Percentiles rank a stretch among this genome's conserved stretches.
phyloP scores from a whole-genome alignment of 768 basidiomycete genomes.

The Termitomyces heimii region DNA sequence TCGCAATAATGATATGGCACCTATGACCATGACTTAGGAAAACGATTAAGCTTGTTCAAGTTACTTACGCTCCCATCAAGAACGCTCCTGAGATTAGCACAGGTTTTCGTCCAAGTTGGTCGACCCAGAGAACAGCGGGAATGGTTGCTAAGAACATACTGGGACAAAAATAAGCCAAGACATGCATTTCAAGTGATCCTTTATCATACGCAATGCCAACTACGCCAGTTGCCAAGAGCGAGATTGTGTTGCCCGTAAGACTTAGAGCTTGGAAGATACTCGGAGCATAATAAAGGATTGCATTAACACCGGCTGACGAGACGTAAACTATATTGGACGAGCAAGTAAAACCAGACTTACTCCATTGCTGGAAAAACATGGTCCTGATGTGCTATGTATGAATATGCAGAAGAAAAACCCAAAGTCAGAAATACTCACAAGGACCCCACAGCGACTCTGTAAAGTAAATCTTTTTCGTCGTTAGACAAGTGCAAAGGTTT shows the following conservation, averaged over 20 bases:
- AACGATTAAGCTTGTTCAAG: slow-evolving; percentile 2
- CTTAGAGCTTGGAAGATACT: slow-evolving; percentile 60
- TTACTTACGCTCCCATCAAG: slow-evolving; percentile 56
- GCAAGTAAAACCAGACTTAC: slow-evolving; percentile 19
- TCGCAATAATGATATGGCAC: slow-evolving; percentile 66
- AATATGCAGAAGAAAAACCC: background rate
- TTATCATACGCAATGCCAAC: slow-evolving; percentile 67
- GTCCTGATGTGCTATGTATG: slow-evolving; percentile 26
- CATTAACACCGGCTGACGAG: slow-evolving; percentile 52
- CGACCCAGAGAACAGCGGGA: slow-evolving; percentile 78
- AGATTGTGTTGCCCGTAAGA: slow-evolving; percentile 53
- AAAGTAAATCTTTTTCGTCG: slow-evolving; percentile 41
- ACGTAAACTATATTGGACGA: background rate
- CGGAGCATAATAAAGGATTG: slow-evolving; percentile 73
- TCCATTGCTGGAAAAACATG: slow-evolving; percentile 86
- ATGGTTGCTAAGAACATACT: slow-evolving; percentile 76
- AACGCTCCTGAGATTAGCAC: slow-evolving; percentile 70
- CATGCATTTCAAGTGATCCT: background rate
- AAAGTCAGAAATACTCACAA: slow-evolving; percentile 26
- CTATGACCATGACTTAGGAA: slow-evolving; percentile 20
- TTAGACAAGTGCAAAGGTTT: background rate
- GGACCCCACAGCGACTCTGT: slow-evolving; percentile 57
- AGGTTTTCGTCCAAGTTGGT: slow-evolving; percentile 70
- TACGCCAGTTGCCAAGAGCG: slow-evolving; percentile 53
- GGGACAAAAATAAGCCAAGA: background rate